Conservation (phyloP, 176 grass and related monocot genomes). For the Eragrostis curvula region DNA sequence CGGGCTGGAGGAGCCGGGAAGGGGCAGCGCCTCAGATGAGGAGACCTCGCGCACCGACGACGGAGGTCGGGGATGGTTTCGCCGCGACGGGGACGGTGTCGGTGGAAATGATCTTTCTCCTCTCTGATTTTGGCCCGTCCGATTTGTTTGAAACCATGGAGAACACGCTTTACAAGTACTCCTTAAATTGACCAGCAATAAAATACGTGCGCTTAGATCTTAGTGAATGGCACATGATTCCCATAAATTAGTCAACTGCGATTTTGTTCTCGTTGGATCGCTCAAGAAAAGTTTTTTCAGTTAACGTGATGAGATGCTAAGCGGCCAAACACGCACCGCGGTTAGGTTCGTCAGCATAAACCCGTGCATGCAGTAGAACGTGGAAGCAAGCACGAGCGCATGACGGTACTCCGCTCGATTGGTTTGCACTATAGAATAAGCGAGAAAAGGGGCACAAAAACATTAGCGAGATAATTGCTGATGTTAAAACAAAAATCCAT, state of each 20-base stretch:
- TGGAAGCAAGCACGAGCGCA: not conserved
- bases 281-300: not conserved
- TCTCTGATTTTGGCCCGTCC: not conserved
- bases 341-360: constrained; percentile 35
- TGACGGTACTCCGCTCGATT: not conserved
- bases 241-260: constrained; percentile 4
- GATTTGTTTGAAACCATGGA: constrained; percentile 7
- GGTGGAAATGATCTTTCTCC: constrained; percentile 29
- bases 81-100: constrained; percentile 7
- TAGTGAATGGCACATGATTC: constrained; percentile 14
- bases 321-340: constrained; percentile 21
- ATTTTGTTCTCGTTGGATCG: constrained; percentile 2
- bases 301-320: not conserved
- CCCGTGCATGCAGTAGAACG: not conserved
- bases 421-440: not conserved
- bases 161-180: constrained; percentile 9
- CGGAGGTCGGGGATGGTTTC: not conserved
- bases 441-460: not conserved
- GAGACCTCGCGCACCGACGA: constrained; percentile 4
- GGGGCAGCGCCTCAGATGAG: constrained; percentile 5
- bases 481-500: not conserved
- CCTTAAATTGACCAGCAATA: constrained; percentile 31
- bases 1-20: not conserved
- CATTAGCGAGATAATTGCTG: not conserved
- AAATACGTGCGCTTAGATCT: constrained; percentile 12